Percentiles rank a stretch among this genome's conserved stretches.
Evolutionary conservation across 345 rosid genomes (phyloP).

Genomic region (Populus davidiana): DNA sequence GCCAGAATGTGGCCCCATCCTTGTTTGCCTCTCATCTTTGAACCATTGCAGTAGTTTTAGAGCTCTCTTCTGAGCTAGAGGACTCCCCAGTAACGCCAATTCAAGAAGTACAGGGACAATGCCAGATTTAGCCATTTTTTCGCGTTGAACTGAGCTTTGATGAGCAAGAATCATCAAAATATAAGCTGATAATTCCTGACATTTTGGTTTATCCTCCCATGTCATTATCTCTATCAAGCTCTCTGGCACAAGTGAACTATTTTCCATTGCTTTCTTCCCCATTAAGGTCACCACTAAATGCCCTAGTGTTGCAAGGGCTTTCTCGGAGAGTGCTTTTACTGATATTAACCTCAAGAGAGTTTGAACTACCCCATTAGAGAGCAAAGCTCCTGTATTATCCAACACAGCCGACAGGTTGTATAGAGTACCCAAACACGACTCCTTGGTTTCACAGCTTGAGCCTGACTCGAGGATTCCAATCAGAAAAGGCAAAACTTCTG

Average conservation of each 20-base stretch:
- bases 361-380: conserved; percentile 47
- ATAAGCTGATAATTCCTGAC: conserved; percentile 77
- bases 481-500: conserved; percentile 51
- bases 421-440: conserved; percentile 51
- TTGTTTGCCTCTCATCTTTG: conserved; percentile 72
- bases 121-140: conserved; percentile 73
- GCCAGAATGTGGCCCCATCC: conserved; percentile 94
- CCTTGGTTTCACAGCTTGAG: conserved; percentile 48
- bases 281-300: conserved; percentile 68
- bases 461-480: conserved; percentile 47
- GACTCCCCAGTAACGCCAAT: conserved; percentile 63
- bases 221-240: conserved; percentile 68
- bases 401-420: conserved; percentile 54
- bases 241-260: conserved; percentile 47
- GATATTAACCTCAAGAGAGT: conserved; percentile 49
- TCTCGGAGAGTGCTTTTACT: conserved; percentile 52
- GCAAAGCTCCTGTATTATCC: conserved; percentile 61
- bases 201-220: conserved; percentile 85
- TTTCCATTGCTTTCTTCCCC: conserved; percentile 78
- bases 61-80: conserved; percentile 83
- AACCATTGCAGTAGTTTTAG: conserved; percentile 85
- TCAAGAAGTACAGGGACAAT: conserved; percentile 74
- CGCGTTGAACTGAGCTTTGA: conserved; percentile 64
- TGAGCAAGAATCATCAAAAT: conserved; percentile 82
- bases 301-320: conserved; percentile 67